phyloP scores from a whole-genome alignment of 1,139 yeast species.

The Yamadazyma oceani region DNA sequence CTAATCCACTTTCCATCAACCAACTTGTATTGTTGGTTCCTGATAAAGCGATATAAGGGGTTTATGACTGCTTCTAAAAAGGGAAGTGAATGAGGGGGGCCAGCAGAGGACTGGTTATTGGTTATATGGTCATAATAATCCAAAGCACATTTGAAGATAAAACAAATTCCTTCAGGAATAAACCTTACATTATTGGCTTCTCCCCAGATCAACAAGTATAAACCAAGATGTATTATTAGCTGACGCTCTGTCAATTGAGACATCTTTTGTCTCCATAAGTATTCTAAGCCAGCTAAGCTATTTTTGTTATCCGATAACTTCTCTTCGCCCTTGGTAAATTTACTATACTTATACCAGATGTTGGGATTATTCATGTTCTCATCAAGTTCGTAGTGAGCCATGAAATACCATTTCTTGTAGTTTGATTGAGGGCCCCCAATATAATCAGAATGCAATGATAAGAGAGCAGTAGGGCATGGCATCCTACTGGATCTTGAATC shows the following conservation, averaged over 20 bases:
- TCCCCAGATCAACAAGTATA: conserved; percentile 44
- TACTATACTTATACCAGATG: conserved; percentile 15
- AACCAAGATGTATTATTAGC: conserved; percentile 29
- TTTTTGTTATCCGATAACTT: conserved; percentile 4
- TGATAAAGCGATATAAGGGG: conserved; percentile 44
- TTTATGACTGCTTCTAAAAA: conserved; percentile 42
- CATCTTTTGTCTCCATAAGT: conserved; percentile 27
- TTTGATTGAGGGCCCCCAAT: conserved; percentile 43
- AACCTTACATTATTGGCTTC: conserved; percentile 44
- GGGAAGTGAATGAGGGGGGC: too few relatives aligned
- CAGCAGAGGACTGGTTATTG: not conserved
- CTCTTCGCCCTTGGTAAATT: conserved; percentile 7
- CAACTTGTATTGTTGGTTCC: conserved; percentile 42
- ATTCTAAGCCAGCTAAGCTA: conserved; percentile 18
- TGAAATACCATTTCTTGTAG: conserved; percentile 43
- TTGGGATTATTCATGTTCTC: conserved; percentile 14
- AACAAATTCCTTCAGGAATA: conserved; percentile 45
- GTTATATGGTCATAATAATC: conserved; percentile 20
- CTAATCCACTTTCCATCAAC: conserved; percentile 43
- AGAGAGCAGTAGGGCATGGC: conserved; percentile 33
- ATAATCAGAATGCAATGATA: conserved; percentile 41
- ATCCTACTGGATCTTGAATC: conserved; percentile 44
- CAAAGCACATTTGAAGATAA: conserved; percentile 32
- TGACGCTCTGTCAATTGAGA: conserved; percentile 19
- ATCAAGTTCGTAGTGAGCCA: conserved; percentile 29